Percentiles rank a stretch among this genome's conserved stretches.
These are phyloP conservation scores for Diphasiastrum complanatum DNA, from an alignment of 83 land plant genomes.

Conservation along the genomic window DNA sequence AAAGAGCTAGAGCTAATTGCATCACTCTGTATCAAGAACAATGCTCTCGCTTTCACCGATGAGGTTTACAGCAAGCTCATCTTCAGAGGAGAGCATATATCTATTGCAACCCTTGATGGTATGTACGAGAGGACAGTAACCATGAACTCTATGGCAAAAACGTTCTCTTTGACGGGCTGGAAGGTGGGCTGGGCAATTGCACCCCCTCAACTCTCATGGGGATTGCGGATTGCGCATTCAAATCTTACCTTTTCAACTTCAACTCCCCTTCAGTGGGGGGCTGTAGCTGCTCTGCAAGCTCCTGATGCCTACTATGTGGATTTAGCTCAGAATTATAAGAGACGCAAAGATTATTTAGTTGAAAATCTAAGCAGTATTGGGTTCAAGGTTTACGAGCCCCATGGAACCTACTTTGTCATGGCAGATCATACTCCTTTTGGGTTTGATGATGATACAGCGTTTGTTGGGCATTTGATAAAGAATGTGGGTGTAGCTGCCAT, in stretches of 20 bases:
- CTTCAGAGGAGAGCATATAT: constrained; percentile 57
- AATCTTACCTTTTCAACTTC: constrained; percentile 85
- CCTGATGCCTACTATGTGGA: constrained; percentile 81
- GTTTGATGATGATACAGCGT: constrained; percentile 60
- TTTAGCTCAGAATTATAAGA: constrained; percentile 55
- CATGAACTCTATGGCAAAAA: constrained; percentile 91
- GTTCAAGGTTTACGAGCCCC: constrained; percentile 74
- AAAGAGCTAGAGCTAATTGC: constrained; percentile 84
- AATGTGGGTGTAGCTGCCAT: constrained; percentile 97
- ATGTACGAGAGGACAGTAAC: constrained; percentile 95
- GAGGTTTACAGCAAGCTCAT: constrained; percentile 90
- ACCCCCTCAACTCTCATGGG: constrained; percentile 82
- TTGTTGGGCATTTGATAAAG: constrained; percentile 83
- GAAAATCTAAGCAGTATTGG: constrained; percentile 82
- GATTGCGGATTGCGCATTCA: constrained; percentile 80
- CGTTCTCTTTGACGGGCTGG: constrained; percentile 96
- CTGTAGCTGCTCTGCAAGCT: constrained; percentile 66
- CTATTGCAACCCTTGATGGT: constrained; percentile 81
- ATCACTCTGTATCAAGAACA: constrained; percentile 79
- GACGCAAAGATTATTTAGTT: constrained; percentile 69
- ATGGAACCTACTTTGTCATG: constrained; percentile 94
- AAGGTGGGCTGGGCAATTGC: constrained; percentile 98
- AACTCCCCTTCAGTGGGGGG: constrained; percentile 90
- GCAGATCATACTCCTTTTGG: constrained; percentile 98
- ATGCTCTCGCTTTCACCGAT: constrained; percentile 75